Evolutionary conservation across 2,329 filamentous ascomycete species (phyloP), one percentile per base, ranked within the genome.

Genomic region (Colletotrichum sp.): DNA sequence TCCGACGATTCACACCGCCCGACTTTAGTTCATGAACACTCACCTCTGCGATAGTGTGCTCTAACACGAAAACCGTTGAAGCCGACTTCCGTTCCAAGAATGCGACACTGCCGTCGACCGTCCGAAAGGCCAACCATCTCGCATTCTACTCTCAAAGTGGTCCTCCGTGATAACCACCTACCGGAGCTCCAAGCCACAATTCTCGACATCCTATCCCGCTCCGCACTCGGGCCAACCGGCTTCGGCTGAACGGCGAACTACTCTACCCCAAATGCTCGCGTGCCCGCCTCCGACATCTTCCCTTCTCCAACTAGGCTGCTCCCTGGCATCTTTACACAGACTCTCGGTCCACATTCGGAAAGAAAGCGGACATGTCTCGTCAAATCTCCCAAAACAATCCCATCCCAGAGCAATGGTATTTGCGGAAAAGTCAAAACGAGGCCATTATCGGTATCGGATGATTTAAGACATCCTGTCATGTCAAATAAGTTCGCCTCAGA

Each of bases 361-460:
- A 52, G 14, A 55, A 62, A 56, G 32, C 69, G 69, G 69, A 68
- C 28, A 67, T 73, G 56, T 52, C 62, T 74, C 62, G 73, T 58
- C 69, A 73, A 72, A 36, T 21, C 9, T 36, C 55, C 28, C 26
- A 30, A 67, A 70, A 58, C 56, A 58, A 56, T 63, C 8, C 62
- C 63, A 43, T 68, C 56, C 56, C 43, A 28, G 73, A 24, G n/a
- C 16, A 32, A 72, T 34, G 69, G 38, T 18, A 68, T 63, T 56
- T 43, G 43, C 32, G 12, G 13, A 7, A 75, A 58, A 48, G 24
- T 34, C 10, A 75, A 63, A 75, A 63, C 34, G 16, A 74, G 32
- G 18, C 26, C 52, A 71, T 36, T 30, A 9, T 62, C 21, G 5
- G 9, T 10, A 58, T 73, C 63, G 43, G 69, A 73, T 64, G 73